A percentile compares a stretch with the other conserved stretches of the same genome.
Evolutionary conservation across 2,329 filamentous ascomycete genomes (phyloP).

Genomic region (Talaromyces verruculosus): DNA sequence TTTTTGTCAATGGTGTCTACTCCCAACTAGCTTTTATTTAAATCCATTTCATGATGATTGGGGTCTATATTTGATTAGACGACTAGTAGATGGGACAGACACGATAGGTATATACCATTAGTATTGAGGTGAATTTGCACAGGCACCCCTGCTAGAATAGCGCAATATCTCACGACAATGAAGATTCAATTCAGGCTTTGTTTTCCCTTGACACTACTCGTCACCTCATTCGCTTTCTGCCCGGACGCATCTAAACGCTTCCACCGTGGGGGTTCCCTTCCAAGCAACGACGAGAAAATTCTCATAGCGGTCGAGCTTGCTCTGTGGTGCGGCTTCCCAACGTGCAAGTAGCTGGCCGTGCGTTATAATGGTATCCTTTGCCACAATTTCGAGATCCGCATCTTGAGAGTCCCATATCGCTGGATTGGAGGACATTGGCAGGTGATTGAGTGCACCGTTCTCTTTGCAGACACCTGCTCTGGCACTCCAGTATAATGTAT

Average conservation of each 20-base stretch:
- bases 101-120: neutral
- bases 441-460: slow-evolving; percentile 2
- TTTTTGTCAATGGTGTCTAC: neutral
- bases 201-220: neutral
- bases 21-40: neutral
- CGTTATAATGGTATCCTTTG: neutral
- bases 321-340: neutral
- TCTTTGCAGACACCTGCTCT: slow-evolving; percentile 13
- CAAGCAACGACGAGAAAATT: neutral
- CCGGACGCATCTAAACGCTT: neutral
- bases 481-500: slow-evolving; percentile 9
- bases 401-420: neutral
- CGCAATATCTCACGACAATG: neutral
- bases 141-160: neutral
- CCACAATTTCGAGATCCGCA: neutral
- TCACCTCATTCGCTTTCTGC: neutral
- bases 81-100: neutral
- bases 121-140: neutral
- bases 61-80: neutral
- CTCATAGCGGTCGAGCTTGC: neutral
- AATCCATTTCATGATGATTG: neutral
- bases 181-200: neutral
- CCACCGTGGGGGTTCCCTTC: neutral
- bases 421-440: slow-evolving; percentile 12
- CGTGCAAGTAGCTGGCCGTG: neutral